These are phyloP conservation scores for Fusarium devonianum DNA, from an alignment of 2,329 filamentous ascomycete species.

Conservation along the genomic window DNA sequence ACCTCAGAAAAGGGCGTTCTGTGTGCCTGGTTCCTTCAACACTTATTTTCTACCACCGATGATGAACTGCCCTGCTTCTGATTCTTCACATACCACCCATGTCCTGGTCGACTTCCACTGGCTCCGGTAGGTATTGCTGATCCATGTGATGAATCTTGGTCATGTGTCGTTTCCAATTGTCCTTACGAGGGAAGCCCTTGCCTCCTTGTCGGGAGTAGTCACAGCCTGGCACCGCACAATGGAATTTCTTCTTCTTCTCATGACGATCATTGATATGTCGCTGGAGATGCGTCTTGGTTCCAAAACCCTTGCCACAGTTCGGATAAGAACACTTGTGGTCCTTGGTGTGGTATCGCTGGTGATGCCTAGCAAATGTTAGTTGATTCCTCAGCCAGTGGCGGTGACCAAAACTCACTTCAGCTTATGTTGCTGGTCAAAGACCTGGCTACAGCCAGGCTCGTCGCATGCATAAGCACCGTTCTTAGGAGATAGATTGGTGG, in stretches of 20 bases:
- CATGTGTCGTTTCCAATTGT: conserved; percentile 70
- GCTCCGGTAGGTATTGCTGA: conserved; percentile 49
- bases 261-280: conserved; percentile 70
- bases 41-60: not conserved
- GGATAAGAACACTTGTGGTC: conserved; percentile 64
- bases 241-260: conserved; percentile 65
- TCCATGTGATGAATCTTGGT: conserved; percentile 63
- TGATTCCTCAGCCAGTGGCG: not conserved
- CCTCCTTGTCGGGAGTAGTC: conserved; percentile 64
- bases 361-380: conserved; percentile 53
- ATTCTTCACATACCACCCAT: conserved; percentile 36
- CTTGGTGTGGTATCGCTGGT: conserved; percentile 67
- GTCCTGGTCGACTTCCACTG: conserved; percentile 51
- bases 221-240: conserved; percentile 62
- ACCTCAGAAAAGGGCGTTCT: not conserved
- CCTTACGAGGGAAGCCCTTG: conserved; percentile 67
- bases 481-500: conserved; percentile 40
- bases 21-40: not conserved
- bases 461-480: conserved; percentile 46
- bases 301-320: conserved; percentile 63
- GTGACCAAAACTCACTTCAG: conserved; percentile 57
- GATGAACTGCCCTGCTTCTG: not conserved
- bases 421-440: conserved; percentile 66
- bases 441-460: conserved; percentile 49
- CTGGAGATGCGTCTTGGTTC: conserved; percentile 68